Base-by-base conservation (phyloP, 2,329 filamentous ascomycete genomes). In the Seiridium unicorne region DNA sequence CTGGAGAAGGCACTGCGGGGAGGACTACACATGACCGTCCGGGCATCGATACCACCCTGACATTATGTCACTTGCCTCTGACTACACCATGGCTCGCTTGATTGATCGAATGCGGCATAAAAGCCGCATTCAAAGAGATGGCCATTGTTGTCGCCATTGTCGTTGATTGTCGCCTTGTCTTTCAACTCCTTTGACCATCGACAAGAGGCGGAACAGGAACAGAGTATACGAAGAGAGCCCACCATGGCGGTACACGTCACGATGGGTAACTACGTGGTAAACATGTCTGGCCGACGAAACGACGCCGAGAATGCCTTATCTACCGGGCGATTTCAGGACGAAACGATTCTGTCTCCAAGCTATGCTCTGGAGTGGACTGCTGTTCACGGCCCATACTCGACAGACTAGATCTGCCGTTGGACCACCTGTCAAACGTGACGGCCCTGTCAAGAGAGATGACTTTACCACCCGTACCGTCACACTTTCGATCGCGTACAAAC, bases 401-500 rank as follows among this genome's bases (percentile, higher is more conserved):
- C 59, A 61, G 36, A 60, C 32, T 4, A 48, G 38, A 49, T 54
- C 56, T 11, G 64, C 51, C 34, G 57, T 57, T 10, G 57, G 40
- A 55, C 51, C 46, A 11, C 26, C 36, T 36, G 36, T 42, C 3
- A 44, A 58, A 18, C 13, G 55, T 9, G 46, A 56, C 34, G 60
- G 64, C 66, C 6, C 42, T 9, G 32, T 7, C 38, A n/a, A 55
- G 57, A 6, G 59, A 13, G 57, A 32, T 31, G 36, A 59, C 10
- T 18, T 62, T n/a, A 35, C 63, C 26, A 72, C 66, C 11, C 60
- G 71, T 44, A 71, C 69, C 31, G 55, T 70, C 48, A 71, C 68
- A 6, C 66, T 66, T 4, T 70, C 66, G 11, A 64, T 72, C 63
- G 61, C 61, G 9, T 70, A 70, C 51, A 67, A 65, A n/a, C 70